Percentiles rank a stretch among this genome's conserved stretches.
These are phyloP conservation scores for Geotrichum klebahnii DNA, from an alignment of 1,139 yeast genomes.

Conservation along the genomic window DNA sequence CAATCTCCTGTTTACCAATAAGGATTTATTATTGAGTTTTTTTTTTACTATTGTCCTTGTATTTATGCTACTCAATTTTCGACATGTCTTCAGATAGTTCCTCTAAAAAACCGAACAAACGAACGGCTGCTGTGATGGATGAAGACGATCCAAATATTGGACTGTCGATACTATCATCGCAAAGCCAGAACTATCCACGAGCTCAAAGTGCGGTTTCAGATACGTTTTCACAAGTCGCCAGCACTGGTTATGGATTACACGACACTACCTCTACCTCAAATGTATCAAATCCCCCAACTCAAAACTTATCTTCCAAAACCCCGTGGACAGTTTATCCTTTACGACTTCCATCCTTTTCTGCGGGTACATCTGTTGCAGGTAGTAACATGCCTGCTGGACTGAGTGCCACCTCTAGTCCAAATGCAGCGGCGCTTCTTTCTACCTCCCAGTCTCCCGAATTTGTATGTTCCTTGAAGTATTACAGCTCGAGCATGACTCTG, in stretches of 20 bases:
- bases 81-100: background rate
- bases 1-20: too few relatives aligned
- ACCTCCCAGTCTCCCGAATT: conserved; percentile 4
- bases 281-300: too few relatives aligned
- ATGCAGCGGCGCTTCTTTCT: background rate
- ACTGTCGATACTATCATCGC: background rate
- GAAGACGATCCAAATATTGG: background rate
- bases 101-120: background rate
- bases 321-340: too few relatives aligned
- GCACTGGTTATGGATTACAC: background rate
- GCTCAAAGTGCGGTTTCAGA: background rate
- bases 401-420: background rate
- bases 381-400: too few relatives aligned
- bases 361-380: background rate
- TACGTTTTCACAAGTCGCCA: background rate
- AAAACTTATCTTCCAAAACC: too few relatives aligned
- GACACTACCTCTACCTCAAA: background rate
- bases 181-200: background rate
- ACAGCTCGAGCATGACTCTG: background rate
- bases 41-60: background rate
- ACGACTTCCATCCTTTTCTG: too few relatives aligned
- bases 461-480: background rate
- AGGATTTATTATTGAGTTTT: background rate
- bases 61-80: background rate
- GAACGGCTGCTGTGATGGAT: background rate